Base-by-base conservation (phyloP, 139 green algal species). In the Eudorina sp. region DNA sequence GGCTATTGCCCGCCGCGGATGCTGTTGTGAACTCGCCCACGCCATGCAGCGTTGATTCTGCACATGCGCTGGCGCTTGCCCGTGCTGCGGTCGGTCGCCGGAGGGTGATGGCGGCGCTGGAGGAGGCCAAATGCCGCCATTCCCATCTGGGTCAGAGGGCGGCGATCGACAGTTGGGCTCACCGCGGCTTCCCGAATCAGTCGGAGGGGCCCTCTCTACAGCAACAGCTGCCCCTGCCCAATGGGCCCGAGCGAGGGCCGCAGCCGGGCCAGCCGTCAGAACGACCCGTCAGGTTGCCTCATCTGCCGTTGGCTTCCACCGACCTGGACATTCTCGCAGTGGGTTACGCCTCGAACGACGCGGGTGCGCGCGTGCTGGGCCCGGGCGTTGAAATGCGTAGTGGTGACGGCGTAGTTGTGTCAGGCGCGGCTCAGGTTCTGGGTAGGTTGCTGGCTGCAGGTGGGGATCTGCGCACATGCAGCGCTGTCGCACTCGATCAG, bases 31-130 rank as follows among this genome's bases (percentile, higher is more conserved):
- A n/a, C n/a, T n/a, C n/a, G n/a, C n/a, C n/a, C n/a, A n/a, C n/a
- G n/a, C n/a, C n/a, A n/a, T n/a, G n/a, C n/a, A 36, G 58, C 58
- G 27, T 31, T n/a, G 38, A 77, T 21, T 14, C 14, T 16, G 69
- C 18, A 4, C 69, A 77, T 19, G 69, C 69, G 18, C 3, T 8
- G 6, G 40, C 69, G 14, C 40, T 77, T 5, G 69, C 69, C 4
- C 38, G 69, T 21, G 40, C 69, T 7, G 69, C 69, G 38, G 38
- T 11, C 19, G 53, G 76, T 21, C 76, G 36, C 25, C 51, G 41
- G 36, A 34, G 76, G 19, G 76, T 84, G 36, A 51, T 72, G 76
- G 51, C 36, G 6, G 76, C 76, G 19, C 53, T 84, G 51, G 76
- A 51, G 34, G 76, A 84, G 36, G 76, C 76, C 2, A 34, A 25